A percentile compares a stretch with the other conserved stretches of the same genome.
phyloP scores from a whole-genome alignment of 768 basidiomycete species.

The Mycena kentingensis region DNA sequence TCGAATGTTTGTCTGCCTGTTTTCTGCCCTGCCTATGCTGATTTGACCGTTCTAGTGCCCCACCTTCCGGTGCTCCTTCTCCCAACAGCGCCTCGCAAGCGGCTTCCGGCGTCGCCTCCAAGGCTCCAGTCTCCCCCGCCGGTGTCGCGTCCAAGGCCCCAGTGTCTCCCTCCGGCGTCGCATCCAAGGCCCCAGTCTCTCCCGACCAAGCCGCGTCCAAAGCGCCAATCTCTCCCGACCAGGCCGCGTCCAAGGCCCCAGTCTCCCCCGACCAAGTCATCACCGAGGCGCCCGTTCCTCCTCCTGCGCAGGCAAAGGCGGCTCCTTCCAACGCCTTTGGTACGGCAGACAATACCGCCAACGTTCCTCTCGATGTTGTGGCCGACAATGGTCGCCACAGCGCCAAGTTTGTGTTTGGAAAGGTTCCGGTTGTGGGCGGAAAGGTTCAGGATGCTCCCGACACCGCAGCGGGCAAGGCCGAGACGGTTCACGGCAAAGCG shows the following conservation, averaged over 20 bases:
- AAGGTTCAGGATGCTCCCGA: too few species aligned
- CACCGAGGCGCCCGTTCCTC: background rate
- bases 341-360: too few species aligned
- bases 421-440: too few species aligned
- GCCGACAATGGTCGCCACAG: too few species aligned
- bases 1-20: background rate
- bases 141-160: background rate
- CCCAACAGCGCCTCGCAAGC: background rate
- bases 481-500: background rate
- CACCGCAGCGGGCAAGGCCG: background rate
- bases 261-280: background rate
- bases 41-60: constrained; percentile 5
- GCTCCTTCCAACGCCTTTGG: background rate
- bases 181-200: background rate
- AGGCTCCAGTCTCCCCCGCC: too few species aligned
- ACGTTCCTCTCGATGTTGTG: too few species aligned
- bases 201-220: background rate
- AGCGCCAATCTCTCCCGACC: background rate
- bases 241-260: background rate
- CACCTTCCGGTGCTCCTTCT: constrained; percentile 1
- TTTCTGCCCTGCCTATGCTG: background rate
- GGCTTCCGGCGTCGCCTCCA: background rate
- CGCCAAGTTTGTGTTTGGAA: too few species aligned
- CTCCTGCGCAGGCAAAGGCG: background rate
- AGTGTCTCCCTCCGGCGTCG: background rate